Conservation (phyloP, 768 basidiomycete genomes). For the Pholiota microspora region DNA sequence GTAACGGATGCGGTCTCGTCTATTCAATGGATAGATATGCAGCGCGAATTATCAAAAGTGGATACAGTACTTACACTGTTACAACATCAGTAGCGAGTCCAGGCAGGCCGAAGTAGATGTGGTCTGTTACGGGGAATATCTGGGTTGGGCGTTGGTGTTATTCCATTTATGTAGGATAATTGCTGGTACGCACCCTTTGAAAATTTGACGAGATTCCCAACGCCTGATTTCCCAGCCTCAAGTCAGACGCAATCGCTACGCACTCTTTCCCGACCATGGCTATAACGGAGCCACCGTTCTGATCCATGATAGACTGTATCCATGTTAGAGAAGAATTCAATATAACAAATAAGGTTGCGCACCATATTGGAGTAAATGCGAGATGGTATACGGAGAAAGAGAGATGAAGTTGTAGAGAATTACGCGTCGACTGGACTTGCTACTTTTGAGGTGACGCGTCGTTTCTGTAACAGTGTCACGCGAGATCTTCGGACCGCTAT, state of each 20-base stretch:
- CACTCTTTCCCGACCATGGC: conserved; percentile 99
- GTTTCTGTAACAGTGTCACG: conserved; percentile 29
- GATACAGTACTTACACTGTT: conserved; percentile 62
- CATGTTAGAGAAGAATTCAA: conserved; percentile 12
- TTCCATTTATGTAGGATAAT: conserved; percentile 4
- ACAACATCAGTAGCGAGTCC: conserved; percentile 93
- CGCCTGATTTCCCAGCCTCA: conserved; percentile 86
- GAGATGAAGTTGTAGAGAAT: conserved; percentile 12
- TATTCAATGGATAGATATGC: conserved; percentile 28
- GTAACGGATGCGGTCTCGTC: conserved; percentile 88
- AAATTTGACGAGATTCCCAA: conserved; percentile 89
- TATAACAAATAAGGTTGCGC: conserved; percentile 9
- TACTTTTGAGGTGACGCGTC: conserved; percentile 41
- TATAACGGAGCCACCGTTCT: conserved; percentile 97
- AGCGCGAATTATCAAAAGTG: conserved; percentile 3
- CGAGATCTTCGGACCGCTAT: conserved; percentile 12
- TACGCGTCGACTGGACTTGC: conserved; percentile 31
- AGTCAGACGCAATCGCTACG: conserved; percentile 96
- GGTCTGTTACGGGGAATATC: conserved; percentile 94
- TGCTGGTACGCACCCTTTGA: conserved; percentile 67
- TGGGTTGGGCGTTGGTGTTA: conserved; percentile 29
- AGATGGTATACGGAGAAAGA: conserved; percentile 9
- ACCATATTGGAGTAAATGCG: conserved; percentile 37
- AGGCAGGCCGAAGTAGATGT: conserved; percentile 87
- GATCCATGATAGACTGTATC: conserved; percentile 88